A percentile compares a stretch with the other conserved stretches of the same genome.
phyloP scores from a whole-genome alignment of 78 protist genomes.

The Emiliania huxleyi region DNA sequence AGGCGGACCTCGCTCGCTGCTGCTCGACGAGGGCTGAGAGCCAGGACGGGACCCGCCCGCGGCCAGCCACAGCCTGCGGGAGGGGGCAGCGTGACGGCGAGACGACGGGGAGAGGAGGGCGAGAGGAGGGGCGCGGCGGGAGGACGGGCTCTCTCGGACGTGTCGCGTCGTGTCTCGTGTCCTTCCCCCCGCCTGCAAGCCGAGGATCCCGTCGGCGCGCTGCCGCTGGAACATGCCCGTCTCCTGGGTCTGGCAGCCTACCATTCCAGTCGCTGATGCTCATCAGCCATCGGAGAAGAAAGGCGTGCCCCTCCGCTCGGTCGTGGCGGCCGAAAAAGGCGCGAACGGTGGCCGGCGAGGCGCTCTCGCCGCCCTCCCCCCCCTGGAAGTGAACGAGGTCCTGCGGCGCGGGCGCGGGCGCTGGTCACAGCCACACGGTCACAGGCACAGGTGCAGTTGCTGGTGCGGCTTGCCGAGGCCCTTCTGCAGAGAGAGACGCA shows the following conservation, averaged over 20 bases:
- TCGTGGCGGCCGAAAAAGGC: neutral
- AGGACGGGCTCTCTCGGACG: neutral
- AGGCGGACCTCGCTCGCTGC: neutral
- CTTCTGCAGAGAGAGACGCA: too few species aligned
- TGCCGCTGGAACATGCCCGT: neutral
- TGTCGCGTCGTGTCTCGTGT: too few species aligned
- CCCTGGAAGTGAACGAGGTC: neutral
- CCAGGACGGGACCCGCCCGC: neutral
- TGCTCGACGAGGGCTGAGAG: neutral
- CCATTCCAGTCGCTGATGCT: too few species aligned
- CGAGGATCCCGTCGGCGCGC: constrained; percentile 22
- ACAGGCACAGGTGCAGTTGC: too few species aligned
- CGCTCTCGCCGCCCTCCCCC: neutral
- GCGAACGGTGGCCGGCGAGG: neutral
- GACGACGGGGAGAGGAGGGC: neutral
- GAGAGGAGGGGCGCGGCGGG: neutral
- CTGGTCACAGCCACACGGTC: too few species aligned
- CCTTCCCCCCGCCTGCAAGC: neutral
- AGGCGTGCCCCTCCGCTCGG: too few species aligned
- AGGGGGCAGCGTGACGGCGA: neutral
- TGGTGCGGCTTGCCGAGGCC: too few species aligned
- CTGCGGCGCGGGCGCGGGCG: too few species aligned
- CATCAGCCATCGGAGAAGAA: too few species aligned
- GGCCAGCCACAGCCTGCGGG: too few species aligned
- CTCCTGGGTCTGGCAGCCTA: neutral